phyloP scores from a whole-genome alignment of 129 eudicot species.

The Arctium lappa region DNA sequence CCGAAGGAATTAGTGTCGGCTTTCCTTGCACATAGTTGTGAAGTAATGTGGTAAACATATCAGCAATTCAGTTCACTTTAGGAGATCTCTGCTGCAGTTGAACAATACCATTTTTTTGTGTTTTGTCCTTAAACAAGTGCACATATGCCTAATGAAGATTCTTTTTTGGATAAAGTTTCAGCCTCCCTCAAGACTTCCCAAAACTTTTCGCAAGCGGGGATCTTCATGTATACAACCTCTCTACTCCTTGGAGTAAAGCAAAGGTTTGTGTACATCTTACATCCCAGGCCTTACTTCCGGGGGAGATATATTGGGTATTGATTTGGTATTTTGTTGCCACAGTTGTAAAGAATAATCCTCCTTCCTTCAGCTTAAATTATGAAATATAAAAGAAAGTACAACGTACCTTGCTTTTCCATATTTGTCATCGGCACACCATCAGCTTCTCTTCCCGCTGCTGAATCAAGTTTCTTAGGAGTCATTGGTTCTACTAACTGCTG shows the following conservation, averaged over 20 bases:
- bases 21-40: not conserved
- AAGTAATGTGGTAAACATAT: not conserved
- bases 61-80: not conserved
- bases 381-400: constrained; percentile 2
- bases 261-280: not conserved
- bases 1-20: not conserved
- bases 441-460: constrained; percentile 15
- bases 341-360: not conserved
- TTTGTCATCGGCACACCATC: constrained; percentile 8
- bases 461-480: constrained; percentile 21
- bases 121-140: not conserved
- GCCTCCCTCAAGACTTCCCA: not conserved
- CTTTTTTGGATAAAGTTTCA: not conserved
- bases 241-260: not conserved
- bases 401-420: constrained; percentile 36
- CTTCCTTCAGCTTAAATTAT: constrained; percentile 1
- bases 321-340: not conserved
- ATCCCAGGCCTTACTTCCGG: not conserved
- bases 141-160: not conserved
- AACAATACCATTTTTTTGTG: not conserved
- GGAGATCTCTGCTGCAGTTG: not conserved
- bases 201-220: not conserved
- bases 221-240: not conserved
- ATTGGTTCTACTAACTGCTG: constrained; percentile 29
- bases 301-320: not conserved